phyloP scores from a whole-genome alignment of 305 asterid species.

The Plantago coronopus region DNA sequence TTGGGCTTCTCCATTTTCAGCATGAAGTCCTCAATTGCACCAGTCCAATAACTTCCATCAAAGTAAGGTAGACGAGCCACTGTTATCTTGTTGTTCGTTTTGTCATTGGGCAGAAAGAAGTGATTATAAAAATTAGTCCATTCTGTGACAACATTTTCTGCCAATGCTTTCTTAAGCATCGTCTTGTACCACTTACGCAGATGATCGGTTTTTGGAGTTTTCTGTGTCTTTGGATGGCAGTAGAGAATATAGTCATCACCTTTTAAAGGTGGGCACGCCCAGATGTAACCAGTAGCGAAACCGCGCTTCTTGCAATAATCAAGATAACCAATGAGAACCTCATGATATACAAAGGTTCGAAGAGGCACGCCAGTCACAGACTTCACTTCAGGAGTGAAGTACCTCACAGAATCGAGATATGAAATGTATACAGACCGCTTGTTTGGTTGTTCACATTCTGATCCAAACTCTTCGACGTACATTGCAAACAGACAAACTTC shows the following conservation, averaged over 20 bases:
- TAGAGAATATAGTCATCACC: slow-evolving; percentile 75
- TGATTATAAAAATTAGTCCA: slow-evolving; percentile 49
- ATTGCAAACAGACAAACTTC: slow-evolving; percentile 65
- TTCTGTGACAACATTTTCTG: slow-evolving; percentile 54
- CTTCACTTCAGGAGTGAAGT: slow-evolving; percentile 61
- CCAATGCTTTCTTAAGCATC: slow-evolving; percentile 53
- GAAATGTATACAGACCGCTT: slow-evolving; percentile 65
- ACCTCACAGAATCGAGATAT: slow-evolving; percentile 72
- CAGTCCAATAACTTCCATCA: slow-evolving; percentile 70
- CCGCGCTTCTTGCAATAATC: slow-evolving; percentile 76
- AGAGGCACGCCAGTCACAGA: slow-evolving; percentile 57
- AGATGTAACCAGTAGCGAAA: slow-evolving; percentile 62
- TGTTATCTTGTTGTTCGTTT: slow-evolving; percentile 49
- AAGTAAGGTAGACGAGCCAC: slow-evolving; percentile 70
- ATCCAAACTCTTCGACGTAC: slow-evolving; percentile 83
- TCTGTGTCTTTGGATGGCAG: slow-evolving; percentile 78
- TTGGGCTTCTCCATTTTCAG: slow-evolving; percentile 33
- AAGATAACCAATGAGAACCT: slow-evolving; percentile 79
- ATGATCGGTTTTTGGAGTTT: slow-evolving; percentile 53
- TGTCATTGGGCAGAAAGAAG: slow-evolving; percentile 51
- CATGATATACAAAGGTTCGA: slow-evolving; percentile 72
- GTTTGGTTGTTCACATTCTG: slow-evolving; percentile 69
- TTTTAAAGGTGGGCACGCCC: slow-evolving; percentile 79
- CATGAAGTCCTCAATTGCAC: slow-evolving; percentile 46
- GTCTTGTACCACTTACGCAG: slow-evolving; percentile 67